Base-by-base conservation (phyloP, 2,329 filamentous ascomycete species). In the Phialophora tarda region DNA sequence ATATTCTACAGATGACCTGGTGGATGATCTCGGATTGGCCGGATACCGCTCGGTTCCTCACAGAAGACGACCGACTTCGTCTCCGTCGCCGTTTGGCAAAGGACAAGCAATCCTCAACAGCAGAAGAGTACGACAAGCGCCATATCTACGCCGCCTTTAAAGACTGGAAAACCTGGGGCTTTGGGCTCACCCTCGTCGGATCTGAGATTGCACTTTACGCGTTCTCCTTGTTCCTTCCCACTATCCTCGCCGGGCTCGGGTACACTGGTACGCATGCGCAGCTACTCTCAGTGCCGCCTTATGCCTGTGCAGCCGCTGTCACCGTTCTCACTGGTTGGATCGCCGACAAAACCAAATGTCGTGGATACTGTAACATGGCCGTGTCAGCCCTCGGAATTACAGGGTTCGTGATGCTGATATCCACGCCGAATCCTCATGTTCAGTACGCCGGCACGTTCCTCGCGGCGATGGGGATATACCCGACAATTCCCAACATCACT, bases 401-500 rank as follows among this genome's bases (percentile, higher is more conserved):
- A 0, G 93, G 93, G 0, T 97, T 97, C 75, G 76, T 83, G 50
- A 92, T 97, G 88, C 83, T 97, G 2, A 81, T 96, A 1, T 83
- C 3, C 26, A 17, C 41, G 7, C 41, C 23, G 10, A 26, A 26
- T 23, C n/a, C 58, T 6, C 12, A 50, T 12, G 55, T 56, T 12
- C 28, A 62, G 41, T 71, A 63, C 41, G 90, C 89, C 0, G 93
- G 90, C 0, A 91, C 88, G 0, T 97, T 96, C 77, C 82, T 97
- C 0, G 93, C 89, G 0, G 93, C 93, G 0, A 81, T 93, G 62
- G 93, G 93, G 0, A 96, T 97, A 71, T 97, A 97, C 74, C 93
- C 93, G 0, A 89, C 88, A 72, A 91, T 96, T 63, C 81, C 92
- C 8, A 95, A 96, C 75, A 96, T 91, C 0, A 91, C 97, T 69